Evolutionary conservation across 305 asterid genomes (phyloP).

Genomic region (Coffea humblotiana): DNA sequence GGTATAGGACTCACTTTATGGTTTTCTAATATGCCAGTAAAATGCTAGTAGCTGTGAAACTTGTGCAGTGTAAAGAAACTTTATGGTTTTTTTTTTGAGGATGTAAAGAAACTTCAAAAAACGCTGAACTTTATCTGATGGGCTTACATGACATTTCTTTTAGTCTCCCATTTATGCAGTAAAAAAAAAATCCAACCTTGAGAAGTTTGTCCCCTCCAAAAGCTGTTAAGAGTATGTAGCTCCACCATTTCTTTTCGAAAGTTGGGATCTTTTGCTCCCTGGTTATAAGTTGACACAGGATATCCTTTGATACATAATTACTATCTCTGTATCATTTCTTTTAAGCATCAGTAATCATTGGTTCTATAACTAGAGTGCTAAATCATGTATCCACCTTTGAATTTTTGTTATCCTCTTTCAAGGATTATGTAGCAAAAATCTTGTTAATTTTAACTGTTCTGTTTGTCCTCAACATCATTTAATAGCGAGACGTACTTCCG

Average conservation of each 20-base stretch:
- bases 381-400: background rate
- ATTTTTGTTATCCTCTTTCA: background rate
- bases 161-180: background rate
- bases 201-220: background rate
- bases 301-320: background rate
- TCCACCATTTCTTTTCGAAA: background rate
- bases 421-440: too few relatives aligned
- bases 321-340: background rate
- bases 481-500: too few relatives aligned
- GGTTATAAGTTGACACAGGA: background rate
- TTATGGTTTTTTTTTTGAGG: background rate
- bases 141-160: background rate
- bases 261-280: background rate
- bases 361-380: background rate
- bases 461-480: background rate
- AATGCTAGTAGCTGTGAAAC: background rate
- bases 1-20: background rate
- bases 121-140: background rate
- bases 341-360: background rate
- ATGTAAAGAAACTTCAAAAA: background rate
- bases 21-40: background rate
- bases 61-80: background rate
- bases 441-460: background rate
- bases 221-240: background rate
- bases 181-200: too few relatives aligned